Percentiles rank a stretch among this genome's conserved stretches.
phyloP scores from a whole-genome alignment of 1,139 yeast genomes.

The Pichia sp. region DNA sequence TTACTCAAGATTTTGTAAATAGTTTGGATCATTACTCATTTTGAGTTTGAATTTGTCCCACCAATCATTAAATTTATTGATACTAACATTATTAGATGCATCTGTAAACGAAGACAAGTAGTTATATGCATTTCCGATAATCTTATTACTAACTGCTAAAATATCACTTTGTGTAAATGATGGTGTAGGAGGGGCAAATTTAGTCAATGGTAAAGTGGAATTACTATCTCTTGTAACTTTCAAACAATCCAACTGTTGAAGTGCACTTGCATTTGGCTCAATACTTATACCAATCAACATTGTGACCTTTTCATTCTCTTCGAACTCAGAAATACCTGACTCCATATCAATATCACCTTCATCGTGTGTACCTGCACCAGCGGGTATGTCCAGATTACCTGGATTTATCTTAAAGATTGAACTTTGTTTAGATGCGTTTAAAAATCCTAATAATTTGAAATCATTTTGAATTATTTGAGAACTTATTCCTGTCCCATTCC shows the following conservation, averaged over 20 bases:
- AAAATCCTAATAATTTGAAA: slow-evolving; percentile 71
- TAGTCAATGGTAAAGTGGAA: not conserved
- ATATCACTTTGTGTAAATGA: slow-evolving; percentile 19
- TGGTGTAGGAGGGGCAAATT: slow-evolving; percentile 10
- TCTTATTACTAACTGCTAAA: slow-evolving; percentile 61
- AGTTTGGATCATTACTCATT: slow-evolving; percentile 72
- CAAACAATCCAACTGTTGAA: slow-evolving; percentile 37
- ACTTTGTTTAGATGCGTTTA: slow-evolving; percentile 73
- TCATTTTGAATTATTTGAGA: slow-evolving; percentile 35
- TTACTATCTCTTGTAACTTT: slow-evolving; percentile 16
- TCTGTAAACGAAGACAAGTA: slow-evolving; percentile 82
- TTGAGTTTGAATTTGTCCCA: slow-evolving; percentile 84
- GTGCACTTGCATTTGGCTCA: slow-evolving; percentile 65
- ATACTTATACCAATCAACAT: slow-evolving; percentile 81
- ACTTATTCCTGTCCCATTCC: not conserved
- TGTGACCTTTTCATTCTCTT: slow-evolving; percentile 16
- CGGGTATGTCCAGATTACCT: slow-evolving; percentile 17
- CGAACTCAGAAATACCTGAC: slow-evolving; percentile 20
- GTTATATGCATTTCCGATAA: slow-evolving; percentile 88
- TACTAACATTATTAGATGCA: slow-evolving; percentile 69
- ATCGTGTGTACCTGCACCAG: slow-evolving; percentile 15
- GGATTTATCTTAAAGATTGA: slow-evolving; percentile 76
- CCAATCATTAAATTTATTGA: slow-evolving; percentile 89
- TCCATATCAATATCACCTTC: slow-evolving; percentile 33
- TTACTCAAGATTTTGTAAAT: slow-evolving; percentile 44